Conservation (phyloP, 495 filamentous ascomycete species). For the Cetradonia linearis region DNA sequence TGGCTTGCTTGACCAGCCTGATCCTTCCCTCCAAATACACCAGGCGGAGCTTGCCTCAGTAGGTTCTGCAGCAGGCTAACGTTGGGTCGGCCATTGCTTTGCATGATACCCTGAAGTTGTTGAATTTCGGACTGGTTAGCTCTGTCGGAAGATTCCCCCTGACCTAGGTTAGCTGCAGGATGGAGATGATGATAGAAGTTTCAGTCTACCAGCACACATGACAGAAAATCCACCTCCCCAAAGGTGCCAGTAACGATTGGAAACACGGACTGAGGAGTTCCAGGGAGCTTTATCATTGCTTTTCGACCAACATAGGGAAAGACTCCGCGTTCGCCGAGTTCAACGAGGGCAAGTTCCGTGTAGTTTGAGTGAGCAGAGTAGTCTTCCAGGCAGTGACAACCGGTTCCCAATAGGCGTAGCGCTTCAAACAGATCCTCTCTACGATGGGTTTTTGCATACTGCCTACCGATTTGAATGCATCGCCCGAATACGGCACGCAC, state of each 20-base stretch:
- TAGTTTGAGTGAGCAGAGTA: slow-evolving; percentile 91
- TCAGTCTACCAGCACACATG: slow-evolving; percentile 66
- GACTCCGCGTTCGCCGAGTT: slow-evolving; percentile 64
- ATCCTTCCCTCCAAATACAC: slow-evolving; percentile 59
- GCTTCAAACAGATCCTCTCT: slow-evolving; percentile 76
- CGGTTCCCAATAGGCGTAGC: slow-evolving; percentile 73
- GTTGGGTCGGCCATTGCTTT: slow-evolving; percentile 35
- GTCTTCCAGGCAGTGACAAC: slow-evolving; percentile 85
- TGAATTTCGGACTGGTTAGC: slow-evolving; percentile 77
- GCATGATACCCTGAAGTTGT: slow-evolving; percentile 66
- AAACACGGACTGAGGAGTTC: slow-evolving; percentile 52
- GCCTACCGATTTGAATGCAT: slow-evolving; percentile 63
- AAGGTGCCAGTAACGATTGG: slow-evolving; percentile 84
- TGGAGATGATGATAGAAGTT: neutral
- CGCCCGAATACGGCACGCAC: slow-evolving; percentile 61
- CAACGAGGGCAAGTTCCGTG: slow-evolving; percentile 71
- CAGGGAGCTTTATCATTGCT: slow-evolving; percentile 56
- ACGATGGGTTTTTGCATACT: slow-evolving; percentile 48
- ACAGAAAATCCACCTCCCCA: slow-evolving; percentile 77
- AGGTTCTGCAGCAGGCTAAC: slow-evolving; percentile 64
- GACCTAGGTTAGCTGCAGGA: neutral
- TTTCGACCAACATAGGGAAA: slow-evolving; percentile 77
- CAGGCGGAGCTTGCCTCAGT: slow-evolving; percentile 65
- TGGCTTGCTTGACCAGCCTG: slow-evolving; percentile 56
- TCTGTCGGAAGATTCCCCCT: slow-evolving; percentile 64